Base-by-base conservation (phyloP, 208 protist species). In the Acanthamoeba royreba region DNA sequence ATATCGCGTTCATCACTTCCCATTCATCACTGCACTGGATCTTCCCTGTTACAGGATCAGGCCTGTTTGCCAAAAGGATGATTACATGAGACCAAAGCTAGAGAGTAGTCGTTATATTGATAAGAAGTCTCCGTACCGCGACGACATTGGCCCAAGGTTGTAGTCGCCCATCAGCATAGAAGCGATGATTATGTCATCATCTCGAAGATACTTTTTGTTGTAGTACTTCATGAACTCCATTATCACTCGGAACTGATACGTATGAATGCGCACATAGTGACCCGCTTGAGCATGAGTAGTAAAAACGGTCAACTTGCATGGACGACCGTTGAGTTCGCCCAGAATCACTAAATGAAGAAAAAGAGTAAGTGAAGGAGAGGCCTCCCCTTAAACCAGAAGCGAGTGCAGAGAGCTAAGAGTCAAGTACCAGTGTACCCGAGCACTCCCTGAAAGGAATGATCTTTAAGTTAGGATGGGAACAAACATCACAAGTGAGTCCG, bases 161-260 rank as follows among this genome's bases (percentile, higher is more conserved):
- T 47, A 79, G 66, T 79, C 66, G 1, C 66, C 66, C 66, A 79
- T 79, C 15, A 79, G 46, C 15, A 79, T 45, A 22, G 66, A 79
- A 11, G 66, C 40, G 66, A 79, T 40, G 38, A 79, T 19, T 31
- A 79, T 79, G 35, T 79, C 66, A 31, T 79, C 15, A 4, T 31
- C 4, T 28, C 15, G 0, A 40, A 79, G 5, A 43, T 79, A 40
- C 35, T 79, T 79, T 25, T 40, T 4, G 66, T 79, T 79, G 66
- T 79, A 79, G 66, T 79, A 46, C 38, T 79, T 40, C 38, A 79
- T 79, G 66, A 79, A 79, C 38, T 79, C 38, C 66, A 79, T 79
- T 40, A 79, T 40, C 66, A 79, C 46, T 22, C 46, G 38, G 66
- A 47, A 79, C 35, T 79, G 66, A 46, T 47, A 47, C 3, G 11